phyloP scores from a whole-genome alignment of 176 grass and related monocot genomes.

The Carex kokanica region DNA sequence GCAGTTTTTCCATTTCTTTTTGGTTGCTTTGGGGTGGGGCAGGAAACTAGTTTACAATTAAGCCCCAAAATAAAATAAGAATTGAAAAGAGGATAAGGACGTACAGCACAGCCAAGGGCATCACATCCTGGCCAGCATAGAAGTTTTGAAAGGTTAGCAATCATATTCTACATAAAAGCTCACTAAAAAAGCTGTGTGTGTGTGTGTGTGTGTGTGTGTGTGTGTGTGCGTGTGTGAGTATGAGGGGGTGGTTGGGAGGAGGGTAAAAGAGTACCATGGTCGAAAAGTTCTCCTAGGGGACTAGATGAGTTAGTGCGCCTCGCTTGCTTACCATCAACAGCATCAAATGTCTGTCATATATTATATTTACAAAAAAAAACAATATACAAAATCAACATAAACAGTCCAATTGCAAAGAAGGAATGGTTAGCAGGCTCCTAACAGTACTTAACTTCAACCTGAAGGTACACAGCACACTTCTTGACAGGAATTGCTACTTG shows the following conservation, averaged over 20 bases:
- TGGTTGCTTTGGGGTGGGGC: neutral
- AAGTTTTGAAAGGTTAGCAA: slow-evolving; percentile 33
- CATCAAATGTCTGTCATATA: slow-evolving; percentile 88
- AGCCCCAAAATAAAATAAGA: slow-evolving; percentile 2
- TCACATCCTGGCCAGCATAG: slow-evolving; percentile 76
- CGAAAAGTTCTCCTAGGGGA: slow-evolving; percentile 98
- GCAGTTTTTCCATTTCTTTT: neutral
- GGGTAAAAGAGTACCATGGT: slow-evolving; percentile 63
- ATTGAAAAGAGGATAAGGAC: slow-evolving; percentile 29
- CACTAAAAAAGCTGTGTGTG: neutral
- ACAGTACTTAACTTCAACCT: neutral
- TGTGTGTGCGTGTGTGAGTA: neutral
- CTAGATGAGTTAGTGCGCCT: slow-evolving; percentile 98
- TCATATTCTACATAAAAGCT: slow-evolving; percentile 10
- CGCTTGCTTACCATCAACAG: slow-evolving; percentile 99
- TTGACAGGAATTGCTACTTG: neutral
- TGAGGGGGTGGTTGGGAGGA: neutral
- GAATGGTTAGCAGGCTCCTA: slow-evolving; percentile 12
- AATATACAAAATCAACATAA: slow-evolving; percentile 14
- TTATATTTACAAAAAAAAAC: slow-evolving; percentile 15
- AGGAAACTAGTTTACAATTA: neutral
- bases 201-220: neutral
- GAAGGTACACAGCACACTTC: neutral
- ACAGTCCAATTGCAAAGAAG: neutral
- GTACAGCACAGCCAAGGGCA: slow-evolving; percentile 97